phyloP scores from a whole-genome alignment of 345 rosid species.

The Arabis alpina region DNA sequence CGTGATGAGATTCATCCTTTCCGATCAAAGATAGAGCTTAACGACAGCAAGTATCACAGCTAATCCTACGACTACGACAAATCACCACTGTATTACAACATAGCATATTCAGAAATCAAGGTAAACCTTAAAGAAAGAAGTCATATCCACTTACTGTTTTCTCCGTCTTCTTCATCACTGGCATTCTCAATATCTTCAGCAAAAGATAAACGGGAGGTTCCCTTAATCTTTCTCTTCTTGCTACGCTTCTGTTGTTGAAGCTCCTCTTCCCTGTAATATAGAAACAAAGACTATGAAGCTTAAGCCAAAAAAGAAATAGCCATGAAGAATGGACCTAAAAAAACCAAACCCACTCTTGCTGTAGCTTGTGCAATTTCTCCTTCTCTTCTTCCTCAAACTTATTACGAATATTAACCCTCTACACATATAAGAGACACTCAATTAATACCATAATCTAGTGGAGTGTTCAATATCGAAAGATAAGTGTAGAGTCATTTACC shows the following conservation, averaged over 20 bases:
- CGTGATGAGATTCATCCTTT: slow-evolving; percentile 7
- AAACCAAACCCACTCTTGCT: slow-evolving; percentile 70
- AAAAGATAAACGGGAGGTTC: slow-evolving; percentile 79
- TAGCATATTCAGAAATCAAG: slow-evolving; percentile 1
- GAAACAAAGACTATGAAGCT: slow-evolving; percentile 7
- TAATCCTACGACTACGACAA: background rate
- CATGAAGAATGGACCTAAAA: background rate
- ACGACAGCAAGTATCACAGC: slow-evolving; percentile 10
- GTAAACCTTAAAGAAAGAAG: background rate
- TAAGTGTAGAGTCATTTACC: slow-evolving; percentile 48
- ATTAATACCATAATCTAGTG: background rate
- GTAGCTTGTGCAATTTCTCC: slow-evolving; percentile 93
- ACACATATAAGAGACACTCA: background rate
- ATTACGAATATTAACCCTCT: slow-evolving; percentile 94
- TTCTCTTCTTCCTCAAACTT: slow-evolving; percentile 98
- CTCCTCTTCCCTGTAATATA: slow-evolving; percentile 77
- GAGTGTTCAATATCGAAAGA: background rate
- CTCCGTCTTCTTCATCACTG: slow-evolving; percentile 74
- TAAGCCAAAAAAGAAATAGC: slow-evolving; percentile 3
- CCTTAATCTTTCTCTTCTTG: slow-evolving; percentile 84
- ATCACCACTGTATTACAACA: background rate
- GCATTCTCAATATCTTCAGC: slow-evolving; percentile 80
- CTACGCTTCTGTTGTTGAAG: slow-evolving; percentile 85
- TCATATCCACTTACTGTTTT: slow-evolving; percentile 48
- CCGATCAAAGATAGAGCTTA: background rate